Base-by-base conservation (phyloP, 306 rosid species). In the Vachellia collinsii region DNA sequence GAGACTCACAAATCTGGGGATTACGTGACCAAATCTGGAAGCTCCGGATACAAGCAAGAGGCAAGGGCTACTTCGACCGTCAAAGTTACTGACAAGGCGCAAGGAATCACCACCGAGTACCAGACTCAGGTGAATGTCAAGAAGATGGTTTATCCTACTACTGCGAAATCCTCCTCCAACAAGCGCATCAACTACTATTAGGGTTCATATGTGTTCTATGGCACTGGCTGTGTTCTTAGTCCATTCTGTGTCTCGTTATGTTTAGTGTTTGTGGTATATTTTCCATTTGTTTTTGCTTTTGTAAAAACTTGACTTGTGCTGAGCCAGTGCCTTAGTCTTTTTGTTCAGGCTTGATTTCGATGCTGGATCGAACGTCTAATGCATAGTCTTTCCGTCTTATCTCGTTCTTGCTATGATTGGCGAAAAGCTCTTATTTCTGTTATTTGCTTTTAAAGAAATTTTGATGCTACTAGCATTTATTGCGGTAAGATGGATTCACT, bases 1-100 rank as follows among this genome's bases (percentile, higher is more conserved):
- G 75, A 70, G 58, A 70, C 39, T 8, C 38, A 44, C 22, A 70
- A 70, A 14, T 19, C 75, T 70, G 58, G 75, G 12, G 22, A 70
- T 6, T 70, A 44, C 75, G 56, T 12, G 56, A 20, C 29, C 10
- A 44, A 8, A 44, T 43, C 74, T 70, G 74, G 74, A 20, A 3
- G 25, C n/a, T 38, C 20, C 13, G 56, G 56, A 12, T 70, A 42
- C 74, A 44, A 44, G 29, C 38, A 70, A 6, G 74, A 70, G 56
- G 13, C 74, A 1, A 44, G 56, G 56, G 16, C n/a, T 46, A 44
- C 74, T 42, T 11, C 56, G 0, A 70, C 74, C 20, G 51, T 42
- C 74, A 70, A 44, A 23, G 34, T 43, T 43, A 13, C 54, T 44
- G 56, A 70, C 13, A 70, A 70, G 56, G 54, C 5, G 19, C 7